Evolutionary conservation across 1,284 basidiomycete genomes (phyloP).

Genomic region (Neonothopanus nambi): DNA sequence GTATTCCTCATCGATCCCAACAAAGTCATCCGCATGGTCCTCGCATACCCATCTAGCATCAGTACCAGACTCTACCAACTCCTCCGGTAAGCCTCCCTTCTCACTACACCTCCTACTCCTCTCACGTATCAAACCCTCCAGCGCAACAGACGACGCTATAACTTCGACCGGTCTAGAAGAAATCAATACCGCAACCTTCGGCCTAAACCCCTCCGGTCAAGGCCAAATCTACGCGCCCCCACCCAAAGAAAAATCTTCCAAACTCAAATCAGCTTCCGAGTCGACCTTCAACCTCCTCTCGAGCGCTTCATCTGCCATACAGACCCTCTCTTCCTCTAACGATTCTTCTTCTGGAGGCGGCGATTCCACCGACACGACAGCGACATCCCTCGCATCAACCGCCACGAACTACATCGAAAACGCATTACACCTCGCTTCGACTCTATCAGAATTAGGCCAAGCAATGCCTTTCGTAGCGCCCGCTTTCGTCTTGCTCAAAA

Average conservation of each 20-base stretch:
- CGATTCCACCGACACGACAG: no score
- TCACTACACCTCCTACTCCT: not conserved
- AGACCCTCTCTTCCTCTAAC: no score
- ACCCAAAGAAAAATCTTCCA: not conserved
- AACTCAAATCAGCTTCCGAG: no score
- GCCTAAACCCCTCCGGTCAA: slow-evolving; percentile 2
- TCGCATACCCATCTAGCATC: slow-evolving; percentile 15
- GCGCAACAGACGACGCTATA: slow-evolving; percentile 12
- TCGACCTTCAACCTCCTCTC: not conserved
- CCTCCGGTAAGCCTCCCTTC: slow-evolving; percentile 57
- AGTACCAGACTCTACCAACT: slow-evolving; percentile 62
- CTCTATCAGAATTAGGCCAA: slow-evolving; percentile 35
- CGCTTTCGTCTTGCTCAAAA: slow-evolving; percentile 36
- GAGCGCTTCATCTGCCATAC: not conserved
- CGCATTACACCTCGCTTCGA: slow-evolving; percentile 30
- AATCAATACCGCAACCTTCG: slow-evolving; percentile 8
- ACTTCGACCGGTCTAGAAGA: not conserved
- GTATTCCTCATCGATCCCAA: slow-evolving; percentile 18
- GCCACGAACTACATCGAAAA: slow-evolving; percentile 20
- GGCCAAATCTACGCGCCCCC: slow-evolving; percentile 10
- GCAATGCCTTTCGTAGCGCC: slow-evolving; percentile 37
- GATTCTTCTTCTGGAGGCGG: no score
- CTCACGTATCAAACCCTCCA: not conserved
- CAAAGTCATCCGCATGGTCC: slow-evolving; percentile 12
- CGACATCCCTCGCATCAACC: not conserved